A percentile compares a stretch with the other conserved stretches of the same genome.
Evolutionary conservation across 306 rosid species (phyloP).

Genomic region (Quercus robur): DNA sequence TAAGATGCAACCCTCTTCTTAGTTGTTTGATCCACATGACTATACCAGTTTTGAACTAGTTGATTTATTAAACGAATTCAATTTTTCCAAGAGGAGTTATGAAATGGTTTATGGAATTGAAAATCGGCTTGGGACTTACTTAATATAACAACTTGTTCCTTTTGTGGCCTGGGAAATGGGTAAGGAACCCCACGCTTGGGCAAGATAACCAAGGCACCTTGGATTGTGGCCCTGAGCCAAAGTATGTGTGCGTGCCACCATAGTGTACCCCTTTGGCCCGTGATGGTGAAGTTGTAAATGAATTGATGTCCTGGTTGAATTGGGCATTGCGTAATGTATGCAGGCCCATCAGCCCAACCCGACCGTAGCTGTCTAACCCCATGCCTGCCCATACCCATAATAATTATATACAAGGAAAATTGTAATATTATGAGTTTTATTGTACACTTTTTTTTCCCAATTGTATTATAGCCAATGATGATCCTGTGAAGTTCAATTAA

Average conservation of each 20-base stretch:
- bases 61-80: neutral
- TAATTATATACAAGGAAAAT: no score
- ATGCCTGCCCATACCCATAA: slow-evolving; percentile 43
- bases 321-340: slow-evolving; percentile 89
- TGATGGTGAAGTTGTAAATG: slow-evolving; percentile 69
- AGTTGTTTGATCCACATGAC: no score
- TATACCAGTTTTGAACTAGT: no score
- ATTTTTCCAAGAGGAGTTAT: neutral
- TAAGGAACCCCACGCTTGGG: slow-evolving; percentile 89
- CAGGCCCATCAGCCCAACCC: slow-evolving; percentile 96
- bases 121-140: slow-evolving; percentile 28
- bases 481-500: neutral
- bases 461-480: neutral
- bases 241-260: slow-evolving; percentile 91
- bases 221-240: slow-evolving; percentile 84
- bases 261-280: slow-evolving; percentile 90
- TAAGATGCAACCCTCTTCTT: no score
- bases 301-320: slow-evolving; percentile 65
- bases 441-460: neutral
- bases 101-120: neutral
- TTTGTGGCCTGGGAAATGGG: slow-evolving; percentile 76
- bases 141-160: slow-evolving; percentile 55
- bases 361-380: slow-evolving; percentile 69
- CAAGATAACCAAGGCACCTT: slow-evolving; percentile 77
- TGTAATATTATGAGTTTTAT: no score